Percentiles rank a stretch among this genome's conserved stretches.
These are phyloP conservation scores for Pseudogymnoascus sp. DNA, from an alignment of 2,329 filamentous ascomycete genomes.

Conservation along the genomic window DNA sequence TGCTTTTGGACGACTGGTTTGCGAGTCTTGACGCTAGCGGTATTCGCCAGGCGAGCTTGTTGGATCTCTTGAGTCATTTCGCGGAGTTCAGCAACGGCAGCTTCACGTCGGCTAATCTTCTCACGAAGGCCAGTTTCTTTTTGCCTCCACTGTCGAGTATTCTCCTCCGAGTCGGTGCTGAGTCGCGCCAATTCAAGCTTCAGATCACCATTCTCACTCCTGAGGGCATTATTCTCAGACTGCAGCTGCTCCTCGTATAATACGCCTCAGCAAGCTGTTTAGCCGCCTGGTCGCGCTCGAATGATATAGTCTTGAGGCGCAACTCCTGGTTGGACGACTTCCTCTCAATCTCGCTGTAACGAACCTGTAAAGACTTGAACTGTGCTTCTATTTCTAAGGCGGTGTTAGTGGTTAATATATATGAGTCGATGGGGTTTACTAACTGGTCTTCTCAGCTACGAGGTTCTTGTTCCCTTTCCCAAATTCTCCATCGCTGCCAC, in stretches of 20 bases:
- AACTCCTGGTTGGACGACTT: slow-evolving; percentile 58
- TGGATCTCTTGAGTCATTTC: slow-evolving; percentile 17
- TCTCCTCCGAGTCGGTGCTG: slow-evolving; percentile 37
- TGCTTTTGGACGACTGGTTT: not conserved
- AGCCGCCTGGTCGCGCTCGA: slow-evolving; percentile 60
- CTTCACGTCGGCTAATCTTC: slow-evolving; percentile 26
- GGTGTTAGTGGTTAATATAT: not conserved
- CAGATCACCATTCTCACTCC: slow-evolving; percentile 29
- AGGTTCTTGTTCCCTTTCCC: slow-evolving; percentile 34
- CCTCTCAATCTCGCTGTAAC: slow-evolving; percentile 55
- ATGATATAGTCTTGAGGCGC: slow-evolving; percentile 53
- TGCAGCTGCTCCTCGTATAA: slow-evolving; percentile 43
- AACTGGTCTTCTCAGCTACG: slow-evolving; percentile 49
- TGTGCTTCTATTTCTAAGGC: slow-evolving; percentile 49
- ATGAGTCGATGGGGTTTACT: slow-evolving; percentile 27
- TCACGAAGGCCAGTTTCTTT: slow-evolving; percentile 35
- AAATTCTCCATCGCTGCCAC: slow-evolving; percentile 40
- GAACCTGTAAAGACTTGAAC: slow-evolving; percentile 53
- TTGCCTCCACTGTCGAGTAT: slow-evolving; percentile 33
- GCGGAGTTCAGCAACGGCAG: slow-evolving; percentile 13
- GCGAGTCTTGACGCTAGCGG: not conserved
- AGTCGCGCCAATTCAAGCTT: slow-evolving; percentile 20
- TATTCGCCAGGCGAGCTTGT: not conserved
- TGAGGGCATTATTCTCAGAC: slow-evolving; percentile 35
- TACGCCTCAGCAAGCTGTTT: slow-evolving; percentile 56